phyloP scores from a whole-genome alignment of 2,329 filamentous ascomycete genomes.

The Zymoseptoria crescenta region DNA sequence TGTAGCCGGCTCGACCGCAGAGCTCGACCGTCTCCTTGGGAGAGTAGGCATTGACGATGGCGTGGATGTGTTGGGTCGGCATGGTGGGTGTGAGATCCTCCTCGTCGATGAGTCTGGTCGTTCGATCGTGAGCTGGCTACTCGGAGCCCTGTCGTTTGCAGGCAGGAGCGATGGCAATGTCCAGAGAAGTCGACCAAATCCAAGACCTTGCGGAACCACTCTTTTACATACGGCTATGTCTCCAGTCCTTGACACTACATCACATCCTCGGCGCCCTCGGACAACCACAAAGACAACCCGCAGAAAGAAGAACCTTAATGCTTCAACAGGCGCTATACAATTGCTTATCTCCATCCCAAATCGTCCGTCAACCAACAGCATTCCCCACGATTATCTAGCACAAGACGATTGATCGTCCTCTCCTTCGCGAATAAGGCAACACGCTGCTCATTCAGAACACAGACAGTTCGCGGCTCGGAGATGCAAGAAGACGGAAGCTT shows the following conservation, averaged over 20 bases:
- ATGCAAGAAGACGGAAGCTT: not conserved
- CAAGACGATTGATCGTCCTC: not conserved
- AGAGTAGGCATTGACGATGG: constrained; percentile 12
- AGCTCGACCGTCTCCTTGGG: constrained; percentile 41
- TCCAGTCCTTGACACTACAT: not conserved
- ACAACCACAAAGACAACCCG: not conserved
- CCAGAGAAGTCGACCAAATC: not conserved
- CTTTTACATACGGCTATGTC: not conserved
- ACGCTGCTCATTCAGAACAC: not conserved
- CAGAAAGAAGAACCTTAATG: not conserved
- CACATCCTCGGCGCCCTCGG: not conserved
- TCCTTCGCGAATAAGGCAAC: not conserved
- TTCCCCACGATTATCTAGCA: not conserved
- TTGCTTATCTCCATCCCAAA: not conserved
- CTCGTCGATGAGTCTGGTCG: no score
- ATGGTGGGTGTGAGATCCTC: not conserved
- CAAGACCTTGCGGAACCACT: not conserved
- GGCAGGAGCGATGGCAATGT: not conserved
- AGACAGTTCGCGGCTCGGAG: not conserved
- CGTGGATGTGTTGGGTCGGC: not conserved
- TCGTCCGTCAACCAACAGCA: not conserved
- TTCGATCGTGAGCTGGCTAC: no score
- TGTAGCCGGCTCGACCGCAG: constrained; percentile 41
- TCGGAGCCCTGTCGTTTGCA: not conserved
- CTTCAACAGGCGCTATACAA: not conserved